Evolutionary conservation across 495 filamentous ascomycete genomes (phyloP).

Genomic region (Aspergillus heteromorphus): DNA sequence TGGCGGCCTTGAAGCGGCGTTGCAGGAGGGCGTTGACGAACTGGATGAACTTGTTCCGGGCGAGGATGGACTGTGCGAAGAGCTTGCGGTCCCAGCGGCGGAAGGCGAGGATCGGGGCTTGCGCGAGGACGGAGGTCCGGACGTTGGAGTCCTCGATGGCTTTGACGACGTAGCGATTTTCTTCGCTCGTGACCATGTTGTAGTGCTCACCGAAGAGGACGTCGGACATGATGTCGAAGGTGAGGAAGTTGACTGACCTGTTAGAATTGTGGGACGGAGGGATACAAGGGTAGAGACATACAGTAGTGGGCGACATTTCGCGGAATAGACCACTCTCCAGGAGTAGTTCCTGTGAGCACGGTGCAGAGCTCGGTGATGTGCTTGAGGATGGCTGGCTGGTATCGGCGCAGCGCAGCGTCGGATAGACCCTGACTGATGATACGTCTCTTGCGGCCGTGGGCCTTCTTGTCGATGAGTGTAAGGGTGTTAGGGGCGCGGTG

Average conservation of each 20-base stretch:
- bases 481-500: constrained; percentile 32
- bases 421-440: constrained; percentile 2
- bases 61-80: background rate
- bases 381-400: background rate
- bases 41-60: constrained; percentile 16
- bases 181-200: background rate
- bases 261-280: background rate
- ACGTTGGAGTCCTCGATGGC: background rate
- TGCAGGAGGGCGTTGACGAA: constrained; percentile 44
- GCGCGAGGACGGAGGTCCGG: background rate
- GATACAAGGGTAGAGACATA: background rate
- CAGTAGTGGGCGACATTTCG: background rate
- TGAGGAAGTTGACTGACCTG: constrained; percentile 1
- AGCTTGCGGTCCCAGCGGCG: background rate
- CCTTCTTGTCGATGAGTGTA: constrained; percentile 30
- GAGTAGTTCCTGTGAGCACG: background rate
- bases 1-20: constrained; percentile 15
- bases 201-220: constrained; percentile 6
- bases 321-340: constrained; percentile 10
- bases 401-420: background rate
- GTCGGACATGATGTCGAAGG: constrained; percentile 9
- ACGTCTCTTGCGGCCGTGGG: constrained; percentile 21
- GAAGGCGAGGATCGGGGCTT: background rate
- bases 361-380: constrained; percentile 1
- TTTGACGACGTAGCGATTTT: background rate